Evolutionary conservation across 441 rosid species (phyloP).

Genomic region (Adansonia grandidieri): DNA sequence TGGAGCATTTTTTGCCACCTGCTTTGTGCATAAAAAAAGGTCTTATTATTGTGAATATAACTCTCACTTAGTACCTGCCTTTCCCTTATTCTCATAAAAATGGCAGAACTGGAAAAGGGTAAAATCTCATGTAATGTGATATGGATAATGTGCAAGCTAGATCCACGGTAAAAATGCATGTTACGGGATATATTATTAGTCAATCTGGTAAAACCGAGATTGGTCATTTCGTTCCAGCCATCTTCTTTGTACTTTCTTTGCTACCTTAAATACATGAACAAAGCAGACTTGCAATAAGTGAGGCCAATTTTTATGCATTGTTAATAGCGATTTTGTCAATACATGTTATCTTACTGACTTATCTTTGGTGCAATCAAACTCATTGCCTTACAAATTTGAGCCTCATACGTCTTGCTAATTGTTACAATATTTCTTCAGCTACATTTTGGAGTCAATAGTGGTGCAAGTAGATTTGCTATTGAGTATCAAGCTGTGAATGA

Average conservation of each 20-base stretch:
- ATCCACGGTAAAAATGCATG: neutral
- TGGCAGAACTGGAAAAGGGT: neutral
- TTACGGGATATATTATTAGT: neutral
- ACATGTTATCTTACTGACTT: neutral
- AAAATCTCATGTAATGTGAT: neutral
- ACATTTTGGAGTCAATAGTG: constrained; percentile 95
- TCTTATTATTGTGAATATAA: neutral
- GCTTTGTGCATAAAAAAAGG: neutral
- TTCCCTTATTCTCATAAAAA: neutral
- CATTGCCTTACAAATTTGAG: neutral
- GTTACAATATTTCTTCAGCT: constrained; percentile 47
- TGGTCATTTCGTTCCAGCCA: neutral
- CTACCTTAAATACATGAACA: neutral
- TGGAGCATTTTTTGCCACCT: neutral
- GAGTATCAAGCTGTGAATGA: constrained; percentile 95
- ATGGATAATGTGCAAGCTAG: neutral
- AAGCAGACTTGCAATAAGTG: constrained; percentile 1
- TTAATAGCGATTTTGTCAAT: neutral
- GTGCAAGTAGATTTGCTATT: constrained; percentile 81
- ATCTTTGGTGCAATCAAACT: constrained; percentile 10
- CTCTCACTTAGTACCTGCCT: neutral
- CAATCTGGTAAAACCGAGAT: neutral
- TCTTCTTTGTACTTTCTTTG: constrained; percentile 1
- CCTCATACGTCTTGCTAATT: neutral
- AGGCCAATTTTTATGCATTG: neutral